Evolutionary conservation across 768 basidiomycete genomes (phyloP).

Genomic region (Mrakia hoshinonis): DNA sequence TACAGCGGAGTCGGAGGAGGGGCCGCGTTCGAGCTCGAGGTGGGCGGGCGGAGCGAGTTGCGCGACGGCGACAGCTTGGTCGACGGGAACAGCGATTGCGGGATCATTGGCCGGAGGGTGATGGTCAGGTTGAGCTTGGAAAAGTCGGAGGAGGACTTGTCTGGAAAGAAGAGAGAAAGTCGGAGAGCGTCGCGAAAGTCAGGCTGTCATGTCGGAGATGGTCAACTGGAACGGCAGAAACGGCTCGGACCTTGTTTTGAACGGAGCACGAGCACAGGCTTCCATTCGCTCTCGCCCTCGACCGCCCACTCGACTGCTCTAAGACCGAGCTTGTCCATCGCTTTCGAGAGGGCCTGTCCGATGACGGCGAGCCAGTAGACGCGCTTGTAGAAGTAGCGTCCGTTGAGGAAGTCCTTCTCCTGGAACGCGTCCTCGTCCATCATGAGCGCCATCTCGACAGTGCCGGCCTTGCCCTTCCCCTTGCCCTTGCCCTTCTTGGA

Average conservation of each 20-base stretch:
- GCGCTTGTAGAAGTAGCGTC: constrained; percentile 83
- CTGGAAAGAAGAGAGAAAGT: constrained; percentile 34
- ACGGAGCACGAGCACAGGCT: constrained; percentile 20
- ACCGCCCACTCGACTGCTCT: constrained; percentile 49
- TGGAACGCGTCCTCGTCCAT: constrained; percentile 91
- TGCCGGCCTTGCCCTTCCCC: constrained; percentile 45
- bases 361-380: constrained; percentile 79
- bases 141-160: constrained; percentile 25
- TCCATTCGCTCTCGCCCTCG: constrained; percentile 25
- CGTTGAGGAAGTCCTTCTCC: constrained; percentile 86
- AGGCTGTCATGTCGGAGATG: constrained; percentile 53
- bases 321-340: constrained; percentile 36
- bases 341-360: constrained; percentile 47
- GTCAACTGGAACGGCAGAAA: neutral
- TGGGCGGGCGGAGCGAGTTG: constrained; percentile 54
- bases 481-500: constrained; percentile 43
- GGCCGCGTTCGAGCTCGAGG: constrained; percentile 23
- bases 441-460: constrained; percentile 71
- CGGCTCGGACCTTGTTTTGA: constrained; percentile 16
- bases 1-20: constrained; percentile 63
- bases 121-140: constrained; percentile 59
- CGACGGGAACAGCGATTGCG: constrained; percentile 50
- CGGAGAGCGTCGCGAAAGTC: constrained; percentile 55
- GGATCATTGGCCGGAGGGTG: constrained; percentile 62
- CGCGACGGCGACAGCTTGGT: constrained; percentile 58